Conservation (phyloP, 495 filamentous ascomycete genomes). For the Darksidea phi region DNA sequence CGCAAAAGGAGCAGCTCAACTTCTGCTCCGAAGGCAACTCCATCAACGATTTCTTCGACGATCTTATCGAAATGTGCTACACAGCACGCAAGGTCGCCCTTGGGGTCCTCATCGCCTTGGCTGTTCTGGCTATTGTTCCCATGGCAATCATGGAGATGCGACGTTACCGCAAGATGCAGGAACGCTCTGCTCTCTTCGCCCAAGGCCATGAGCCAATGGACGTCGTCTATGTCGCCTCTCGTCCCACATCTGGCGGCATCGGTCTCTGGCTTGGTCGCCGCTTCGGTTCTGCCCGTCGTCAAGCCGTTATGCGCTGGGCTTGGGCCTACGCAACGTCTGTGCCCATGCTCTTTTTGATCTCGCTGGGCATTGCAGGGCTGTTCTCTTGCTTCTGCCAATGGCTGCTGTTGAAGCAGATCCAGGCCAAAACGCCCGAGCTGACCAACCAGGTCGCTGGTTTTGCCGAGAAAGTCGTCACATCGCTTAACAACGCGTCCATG, state of each 20-base stretch:
- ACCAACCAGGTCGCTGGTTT: conserved; percentile 76
- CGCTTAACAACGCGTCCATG: conserved; percentile 68
- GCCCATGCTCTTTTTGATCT: conserved; percentile 82
- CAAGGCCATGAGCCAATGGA: conserved; percentile 77
- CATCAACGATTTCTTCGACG: conserved; percentile 84
- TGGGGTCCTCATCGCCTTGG: conserved; percentile 64
- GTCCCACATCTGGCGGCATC: conserved; percentile 66
- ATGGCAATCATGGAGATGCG: conserved; percentile 79
- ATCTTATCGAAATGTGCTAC: conserved; percentile 57
- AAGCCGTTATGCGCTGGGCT: conserved; percentile 76
- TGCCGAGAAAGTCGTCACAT: conserved; percentile 70
- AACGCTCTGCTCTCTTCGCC: conserved; percentile 65
- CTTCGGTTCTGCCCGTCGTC: conserved; percentile 66
- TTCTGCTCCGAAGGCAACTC: conserved; percentile 86
- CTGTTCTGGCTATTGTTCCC: conserved; percentile 68
- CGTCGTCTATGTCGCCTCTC: conserved; percentile 80
- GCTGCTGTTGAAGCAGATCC: conserved; percentile 68
- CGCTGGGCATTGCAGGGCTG: conserved; percentile 80
- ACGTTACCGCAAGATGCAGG: conserved; percentile 69
- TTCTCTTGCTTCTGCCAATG: conserved; percentile 83
- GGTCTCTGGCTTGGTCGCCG: conserved; percentile 71
- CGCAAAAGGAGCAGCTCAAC: conserved; percentile 72
- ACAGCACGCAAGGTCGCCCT: conserved; percentile 73
- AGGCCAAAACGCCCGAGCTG: conserved; percentile 74
- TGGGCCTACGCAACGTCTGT: conserved; percentile 82